Evolutionary conservation across 1,284 basidiomycete genomes (phyloP).

Genomic region (Ceratobasidium sp.): DNA sequence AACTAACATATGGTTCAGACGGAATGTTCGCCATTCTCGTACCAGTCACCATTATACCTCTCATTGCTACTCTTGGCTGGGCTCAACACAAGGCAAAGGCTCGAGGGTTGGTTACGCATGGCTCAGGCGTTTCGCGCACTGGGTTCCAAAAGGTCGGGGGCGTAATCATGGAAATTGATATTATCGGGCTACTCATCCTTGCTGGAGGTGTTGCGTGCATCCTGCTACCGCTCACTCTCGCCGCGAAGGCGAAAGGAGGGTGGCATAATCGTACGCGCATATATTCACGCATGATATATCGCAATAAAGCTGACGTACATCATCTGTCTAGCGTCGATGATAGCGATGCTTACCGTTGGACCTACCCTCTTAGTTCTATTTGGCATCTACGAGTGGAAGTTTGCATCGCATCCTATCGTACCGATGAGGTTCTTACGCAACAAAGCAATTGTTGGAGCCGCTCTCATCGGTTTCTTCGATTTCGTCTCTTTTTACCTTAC

Average conservation of each 20-base stretch:
- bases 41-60: slow-evolving; percentile 65
- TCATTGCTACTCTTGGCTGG: slow-evolving; percentile 76
- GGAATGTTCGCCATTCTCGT: slow-evolving; percentile 75
- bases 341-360: slow-evolving; percentile 67
- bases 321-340: slow-evolving; percentile 62
- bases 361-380: slow-evolving; percentile 58
- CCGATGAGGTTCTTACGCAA: slow-evolving; percentile 68
- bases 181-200: slow-evolving; percentile 74
- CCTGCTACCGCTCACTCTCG: slow-evolving; percentile 74
- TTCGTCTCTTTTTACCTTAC: slow-evolving; percentile 75
- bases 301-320: slow-evolving; percentile 1
- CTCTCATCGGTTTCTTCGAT: slow-evolving; percentile 75
- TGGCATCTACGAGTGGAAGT: slow-evolving; percentile 62
- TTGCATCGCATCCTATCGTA: slow-evolving; percentile 65
- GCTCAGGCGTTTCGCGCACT: slow-evolving; percentile 25
- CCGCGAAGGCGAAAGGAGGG: slow-evolving; percentile 57
- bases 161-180: slow-evolving; percentile 65
- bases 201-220: slow-evolving; percentile 69
- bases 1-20: slow-evolving; percentile 54
- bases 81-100: slow-evolving; percentile 71
- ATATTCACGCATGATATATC: slow-evolving; percentile 3
- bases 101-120: slow-evolving; percentile 58
- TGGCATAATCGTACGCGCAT: slow-evolving; percentile 60
- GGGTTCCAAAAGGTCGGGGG: slow-evolving; percentile 51
- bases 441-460: slow-evolving; percentile 67